Evolutionary conservation across 2,329 filamentous ascomycete species (phyloP).

Genomic region (Apiospora hydei): DNA sequence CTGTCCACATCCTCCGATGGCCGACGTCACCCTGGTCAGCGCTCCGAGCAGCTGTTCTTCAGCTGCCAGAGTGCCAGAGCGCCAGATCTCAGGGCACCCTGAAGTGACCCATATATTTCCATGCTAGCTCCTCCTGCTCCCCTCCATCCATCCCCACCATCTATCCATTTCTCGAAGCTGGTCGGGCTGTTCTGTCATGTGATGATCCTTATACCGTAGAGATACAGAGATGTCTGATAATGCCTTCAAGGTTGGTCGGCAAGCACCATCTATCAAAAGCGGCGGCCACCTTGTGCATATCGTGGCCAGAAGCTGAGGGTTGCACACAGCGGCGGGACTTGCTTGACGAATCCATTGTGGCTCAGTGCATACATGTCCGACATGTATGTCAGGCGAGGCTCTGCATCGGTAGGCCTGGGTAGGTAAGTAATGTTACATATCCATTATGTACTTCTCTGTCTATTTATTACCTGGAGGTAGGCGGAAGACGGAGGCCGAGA

Average conservation of each 20-base stretch:
- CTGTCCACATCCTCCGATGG: conserved; percentile 15
- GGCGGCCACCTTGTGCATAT: neutral
- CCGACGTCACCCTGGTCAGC: neutral
- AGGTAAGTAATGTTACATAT: no score
- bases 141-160: neutral
- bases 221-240: neutral
- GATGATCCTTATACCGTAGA: neutral
- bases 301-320: neutral
- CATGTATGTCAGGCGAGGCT: neutral
- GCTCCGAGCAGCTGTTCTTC: neutral
- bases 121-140: neutral
- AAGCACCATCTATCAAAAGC: neutral
- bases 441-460: neutral
- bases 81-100: neutral
- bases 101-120: neutral
- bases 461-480: neutral
- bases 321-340: neutral
- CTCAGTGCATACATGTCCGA: neutral
- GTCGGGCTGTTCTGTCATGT: conserved; percentile 6
- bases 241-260: neutral
- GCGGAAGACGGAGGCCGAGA: neutral
- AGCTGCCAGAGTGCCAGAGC: no score
- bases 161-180: neutral
- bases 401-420: no score
- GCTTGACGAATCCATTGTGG: neutral